A percentile compares a stretch with the other conserved stretches of the same genome.
Conservation (phyloP, 2,329 filamentous ascomycete genomes). For the Ceratocystis eucalypticola region DNA sequence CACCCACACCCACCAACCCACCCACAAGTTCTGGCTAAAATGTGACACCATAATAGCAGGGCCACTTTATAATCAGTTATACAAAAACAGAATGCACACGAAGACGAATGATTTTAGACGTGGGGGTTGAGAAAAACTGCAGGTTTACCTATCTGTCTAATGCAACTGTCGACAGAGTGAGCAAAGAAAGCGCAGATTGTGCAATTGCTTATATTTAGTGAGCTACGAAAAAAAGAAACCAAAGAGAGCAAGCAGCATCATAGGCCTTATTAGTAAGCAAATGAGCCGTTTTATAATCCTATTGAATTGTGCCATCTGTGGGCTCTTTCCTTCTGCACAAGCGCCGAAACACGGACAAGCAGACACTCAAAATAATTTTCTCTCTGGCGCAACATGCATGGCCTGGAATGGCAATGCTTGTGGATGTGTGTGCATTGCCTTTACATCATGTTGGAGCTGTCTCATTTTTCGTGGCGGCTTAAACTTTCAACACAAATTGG, state of each 20-base stretch:
- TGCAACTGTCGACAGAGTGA: no score
- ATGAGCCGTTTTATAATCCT: background rate
- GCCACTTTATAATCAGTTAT: background rate
- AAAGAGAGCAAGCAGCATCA: no score
- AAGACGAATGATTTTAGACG: background rate
- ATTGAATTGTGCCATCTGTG: background rate
- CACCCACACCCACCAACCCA: no score
- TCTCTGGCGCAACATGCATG: conserved; percentile 5
- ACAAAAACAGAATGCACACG: background rate
- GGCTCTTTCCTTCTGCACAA: background rate
- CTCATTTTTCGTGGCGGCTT: background rate
- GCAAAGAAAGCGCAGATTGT: no score
- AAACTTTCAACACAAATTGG: background rate
- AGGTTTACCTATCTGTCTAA: no score
- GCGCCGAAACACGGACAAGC: background rate
- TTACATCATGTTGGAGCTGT: background rate
- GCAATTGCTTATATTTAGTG: no score
- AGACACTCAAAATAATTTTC: background rate
- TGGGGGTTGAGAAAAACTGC: background rate
- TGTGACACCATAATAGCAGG: background rate
- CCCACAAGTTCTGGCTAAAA: background rate
- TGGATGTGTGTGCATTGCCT: background rate
- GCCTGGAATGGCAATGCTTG: background rate
- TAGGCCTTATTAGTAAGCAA: background rate
- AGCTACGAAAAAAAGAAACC: no score